A percentile compares a stretch with the other conserved stretches of the same genome.
phyloP scores from a whole-genome alignment of 768 basidiomycete species.

The Leccinellum rugosiceps region DNA sequence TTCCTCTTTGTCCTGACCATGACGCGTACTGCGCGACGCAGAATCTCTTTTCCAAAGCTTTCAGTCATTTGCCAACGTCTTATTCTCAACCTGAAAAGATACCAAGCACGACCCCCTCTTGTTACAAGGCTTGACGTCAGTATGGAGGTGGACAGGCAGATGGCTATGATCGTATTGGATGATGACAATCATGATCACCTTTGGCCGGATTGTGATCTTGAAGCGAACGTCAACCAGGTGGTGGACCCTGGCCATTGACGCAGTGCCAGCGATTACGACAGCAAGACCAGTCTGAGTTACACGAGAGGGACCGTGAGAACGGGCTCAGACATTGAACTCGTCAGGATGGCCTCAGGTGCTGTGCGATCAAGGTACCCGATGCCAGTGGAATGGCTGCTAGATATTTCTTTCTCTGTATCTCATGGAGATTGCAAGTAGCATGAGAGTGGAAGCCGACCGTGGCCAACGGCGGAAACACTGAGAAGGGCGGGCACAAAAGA shows the following conservation, averaged over 20 bases:
- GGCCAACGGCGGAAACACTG: too few species aligned
- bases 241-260: not conserved
- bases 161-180: slow-evolving; percentile 3
- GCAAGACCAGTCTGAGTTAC: not conserved
- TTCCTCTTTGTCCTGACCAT: not conserved
- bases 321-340: not conserved
- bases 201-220: not conserved
- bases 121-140: slow-evolving; percentile 8
- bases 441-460: too few species aligned
- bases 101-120: not conserved
- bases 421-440: too few species aligned
- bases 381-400: not conserved
- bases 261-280: not conserved
- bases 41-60: slow-evolving; percentile 13
- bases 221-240: not conserved
- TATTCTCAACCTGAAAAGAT: slow-evolving; percentile 16
- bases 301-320: not conserved
- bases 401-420: too few species aligned
- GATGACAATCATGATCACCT: not conserved
- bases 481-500: too few species aligned
- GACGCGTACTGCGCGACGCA: not conserved
- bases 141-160: slow-evolving; percentile 18
- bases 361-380: not conserved
- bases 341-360: too few species aligned
- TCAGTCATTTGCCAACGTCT: slow-evolving; percentile 17